Evolutionary conservation across 192 early-diverging fungal genomes (phyloP).

Genomic region (Spizellomyces sp.): DNA sequence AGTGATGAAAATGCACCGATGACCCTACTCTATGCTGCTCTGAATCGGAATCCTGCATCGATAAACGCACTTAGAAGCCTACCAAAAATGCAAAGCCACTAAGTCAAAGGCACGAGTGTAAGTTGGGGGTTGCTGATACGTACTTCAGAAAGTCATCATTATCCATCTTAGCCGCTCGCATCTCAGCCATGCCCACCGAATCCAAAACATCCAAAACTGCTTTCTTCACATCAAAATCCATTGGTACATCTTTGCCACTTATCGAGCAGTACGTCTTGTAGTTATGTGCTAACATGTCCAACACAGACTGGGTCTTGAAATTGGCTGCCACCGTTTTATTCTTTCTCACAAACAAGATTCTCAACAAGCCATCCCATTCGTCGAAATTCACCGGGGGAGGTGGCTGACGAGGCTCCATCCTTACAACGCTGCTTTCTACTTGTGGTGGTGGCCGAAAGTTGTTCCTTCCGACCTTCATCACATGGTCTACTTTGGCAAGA

Average conservation of each 20-base stretch:
- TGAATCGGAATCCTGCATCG: constrained; percentile 89
- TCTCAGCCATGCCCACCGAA: constrained; percentile 64
- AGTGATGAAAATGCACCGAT: too few relatives aligned
- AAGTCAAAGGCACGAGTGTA: not conserved
- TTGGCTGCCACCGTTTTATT: constrained; percentile 91
- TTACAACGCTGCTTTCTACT: constrained; percentile 94
- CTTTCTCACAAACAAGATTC: constrained; percentile 90
- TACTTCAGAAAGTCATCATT: constrained; percentile 91
- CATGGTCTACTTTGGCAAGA: constrained; percentile 89
- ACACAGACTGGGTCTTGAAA: constrained; percentile 84
- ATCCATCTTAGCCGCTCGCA: constrained; percentile 89
- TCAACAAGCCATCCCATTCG: constrained; percentile 96
- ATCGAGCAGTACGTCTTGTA: constrained; percentile 92
- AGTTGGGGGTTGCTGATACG: constrained; percentile 11
- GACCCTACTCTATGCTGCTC: constrained; percentile 33
- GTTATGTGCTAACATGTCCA: constrained; percentile 93
- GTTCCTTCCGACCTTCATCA: constrained; percentile 98
- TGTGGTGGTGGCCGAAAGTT: constrained; percentile 98
- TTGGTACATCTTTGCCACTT: constrained; percentile 64
- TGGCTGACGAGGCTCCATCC: constrained; percentile 90
- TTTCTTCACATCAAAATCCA: constrained; percentile 82
- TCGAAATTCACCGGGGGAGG: constrained; percentile 93
- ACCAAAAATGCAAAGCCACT: not conserved
- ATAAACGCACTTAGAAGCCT: constrained; percentile 88
- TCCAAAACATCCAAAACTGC: constrained; percentile 78